Percentiles rank a stretch among this genome's conserved stretches.
Evolutionary conservation across 768 basidiomycete genomes (phyloP).

Genomic region (Pisolithus tinctorius): DNA sequence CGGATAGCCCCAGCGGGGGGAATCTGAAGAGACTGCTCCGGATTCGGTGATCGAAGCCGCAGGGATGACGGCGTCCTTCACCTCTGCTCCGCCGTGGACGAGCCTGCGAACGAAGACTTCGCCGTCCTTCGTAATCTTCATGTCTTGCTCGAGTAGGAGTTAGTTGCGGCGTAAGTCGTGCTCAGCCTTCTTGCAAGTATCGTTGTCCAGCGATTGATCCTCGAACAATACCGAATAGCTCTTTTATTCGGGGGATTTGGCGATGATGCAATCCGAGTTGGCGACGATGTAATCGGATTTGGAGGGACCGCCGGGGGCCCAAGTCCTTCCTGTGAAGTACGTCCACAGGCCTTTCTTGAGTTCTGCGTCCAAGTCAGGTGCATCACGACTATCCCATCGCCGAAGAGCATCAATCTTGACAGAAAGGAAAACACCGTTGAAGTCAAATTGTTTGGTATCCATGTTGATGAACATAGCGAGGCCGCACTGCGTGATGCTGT

Average conservation of each 20-base stretch:
- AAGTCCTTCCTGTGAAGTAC: slow-evolving; percentile 18
- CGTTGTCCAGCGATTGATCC: slow-evolving; percentile 19
- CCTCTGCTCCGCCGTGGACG: slow-evolving; percentile 18
- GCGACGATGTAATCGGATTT: slow-evolving; percentile 21
- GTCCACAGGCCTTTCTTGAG: slow-evolving; percentile 26
- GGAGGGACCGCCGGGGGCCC: slow-evolving; percentile 18
- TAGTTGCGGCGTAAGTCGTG: slow-evolving; percentile 21
- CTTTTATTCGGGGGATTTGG: slow-evolving; percentile 24
- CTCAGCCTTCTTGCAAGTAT: slow-evolving; percentile 16
- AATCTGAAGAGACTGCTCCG: slow-evolving; percentile 12
- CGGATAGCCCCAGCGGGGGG: slow-evolving; percentile 12
- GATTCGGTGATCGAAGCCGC: slow-evolving; percentile 10
- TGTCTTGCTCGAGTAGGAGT: slow-evolving; percentile 22
- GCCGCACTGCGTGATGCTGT: slow-evolving; percentile 27
- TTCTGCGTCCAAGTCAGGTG: slow-evolving; percentile 18
- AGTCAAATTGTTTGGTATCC: slow-evolving; percentile 23
- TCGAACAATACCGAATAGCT: slow-evolving; percentile 24
- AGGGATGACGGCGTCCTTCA: slow-evolving; percentile 10
- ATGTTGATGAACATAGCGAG: slow-evolving; percentile 22
- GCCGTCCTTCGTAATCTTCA: slow-evolving; percentile 22
- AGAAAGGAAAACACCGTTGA: slow-evolving; percentile 26
- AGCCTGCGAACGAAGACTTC: slow-evolving; percentile 23
- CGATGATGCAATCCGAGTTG: slow-evolving; percentile 22
- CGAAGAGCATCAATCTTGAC: slow-evolving; percentile 25
- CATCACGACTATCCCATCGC: slow-evolving; percentile 23